phyloP scores from a whole-genome alignment of 805 yeast species.

The Suhomyces kilbournensis region DNA sequence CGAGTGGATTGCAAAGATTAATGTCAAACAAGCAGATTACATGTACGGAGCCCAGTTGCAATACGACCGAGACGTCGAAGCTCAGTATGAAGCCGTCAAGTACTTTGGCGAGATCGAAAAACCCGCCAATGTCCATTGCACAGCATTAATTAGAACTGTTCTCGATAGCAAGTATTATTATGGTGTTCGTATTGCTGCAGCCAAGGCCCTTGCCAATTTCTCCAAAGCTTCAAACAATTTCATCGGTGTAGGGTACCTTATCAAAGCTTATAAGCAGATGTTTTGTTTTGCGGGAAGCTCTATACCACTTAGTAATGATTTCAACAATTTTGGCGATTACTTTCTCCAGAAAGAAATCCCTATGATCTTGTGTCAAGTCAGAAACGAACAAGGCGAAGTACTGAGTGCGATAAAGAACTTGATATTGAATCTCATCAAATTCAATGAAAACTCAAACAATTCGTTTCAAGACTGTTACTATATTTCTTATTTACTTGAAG shows the following conservation, averaged over 20 bases:
- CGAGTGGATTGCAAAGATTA: slow-evolving; percentile 88
- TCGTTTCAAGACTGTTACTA: slow-evolving; percentile 72
- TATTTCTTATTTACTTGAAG: slow-evolving; percentile 52
- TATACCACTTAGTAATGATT: slow-evolving; percentile 80
- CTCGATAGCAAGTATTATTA: slow-evolving; percentile 84
- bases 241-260: slow-evolving; percentile 69
- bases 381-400: slow-evolving; percentile 61
- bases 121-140: slow-evolving; percentile 65
- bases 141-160: slow-evolving; percentile 72
- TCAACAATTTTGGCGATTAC: slow-evolving; percentile 64
- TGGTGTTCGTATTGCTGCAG: slow-evolving; percentile 88
- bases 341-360: slow-evolving; percentile 72
- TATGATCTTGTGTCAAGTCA: slow-evolving; percentile 53
- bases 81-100: slow-evolving; percentile 80
- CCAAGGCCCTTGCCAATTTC: slow-evolving; percentile 66
- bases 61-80: slow-evolving; percentile 94
- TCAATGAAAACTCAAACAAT: slow-evolving; percentile 82
- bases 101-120: slow-evolving; percentile 62
- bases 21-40: slow-evolving; percentile 86
- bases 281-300: slow-evolving; percentile 64
- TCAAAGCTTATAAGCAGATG: slow-evolving; percentile 63
- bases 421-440: slow-evolving; percentile 67
- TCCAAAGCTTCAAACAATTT: slow-evolving; percentile 61
- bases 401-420: slow-evolving; percentile 57
- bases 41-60: slow-evolving; percentile 93